A percentile compares a stretch with the other conserved stretches of the same genome.
Evolutionary conservation across 148 eudicot species (phyloP).

Genomic region (Limonium bicolor): DNA sequence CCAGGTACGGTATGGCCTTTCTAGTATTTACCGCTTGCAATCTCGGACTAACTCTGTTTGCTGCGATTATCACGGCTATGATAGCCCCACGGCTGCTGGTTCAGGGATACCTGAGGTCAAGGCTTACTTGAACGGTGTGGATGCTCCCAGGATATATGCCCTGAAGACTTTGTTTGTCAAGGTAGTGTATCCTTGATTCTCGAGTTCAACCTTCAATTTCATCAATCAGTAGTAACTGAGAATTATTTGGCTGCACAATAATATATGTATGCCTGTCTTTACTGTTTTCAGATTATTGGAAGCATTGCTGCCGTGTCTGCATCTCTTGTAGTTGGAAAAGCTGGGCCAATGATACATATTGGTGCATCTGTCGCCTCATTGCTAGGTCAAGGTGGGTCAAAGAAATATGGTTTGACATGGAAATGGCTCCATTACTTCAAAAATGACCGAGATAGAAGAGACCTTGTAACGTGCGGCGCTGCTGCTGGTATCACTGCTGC

Average conservation of each 20-base stretch:
- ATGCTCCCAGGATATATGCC: slow-evolving; percentile 76
- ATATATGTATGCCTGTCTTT: background rate
- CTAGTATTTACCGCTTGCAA: slow-evolving; percentile 51
- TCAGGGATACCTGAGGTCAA: slow-evolving; percentile 85
- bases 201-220: background rate
- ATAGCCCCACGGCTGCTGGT: slow-evolving; percentile 85
- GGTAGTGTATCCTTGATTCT: slow-evolving; percentile 17
- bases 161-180: slow-evolving; percentile 66
- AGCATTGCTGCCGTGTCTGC: slow-evolving; percentile 84
- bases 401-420: slow-evolving; percentile 63
- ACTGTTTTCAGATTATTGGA: slow-evolving; percentile 48
- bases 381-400: slow-evolving; percentile 80
- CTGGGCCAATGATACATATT: slow-evolving; percentile 72
- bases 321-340: slow-evolving; percentile 73
- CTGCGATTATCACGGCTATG: slow-evolving; percentile 55
- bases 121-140: slow-evolving; percentile 78
- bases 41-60: slow-evolving; percentile 60
- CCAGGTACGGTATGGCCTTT: slow-evolving; percentile 59
- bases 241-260: background rate
- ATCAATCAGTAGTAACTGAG: background rate
- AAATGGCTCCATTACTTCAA: slow-evolving; percentile 72
- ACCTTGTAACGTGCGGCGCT: slow-evolving; percentile 74
- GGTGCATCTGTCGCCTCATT: slow-evolving; percentile 69
- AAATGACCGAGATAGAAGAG: slow-evolving; percentile 73
- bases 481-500: slow-evolving; percentile 82